Percentiles rank a stretch among this genome's conserved stretches.
Conservation (phyloP, 1,284 basidiomycete species). For the Veloboletus limbatus region DNA sequence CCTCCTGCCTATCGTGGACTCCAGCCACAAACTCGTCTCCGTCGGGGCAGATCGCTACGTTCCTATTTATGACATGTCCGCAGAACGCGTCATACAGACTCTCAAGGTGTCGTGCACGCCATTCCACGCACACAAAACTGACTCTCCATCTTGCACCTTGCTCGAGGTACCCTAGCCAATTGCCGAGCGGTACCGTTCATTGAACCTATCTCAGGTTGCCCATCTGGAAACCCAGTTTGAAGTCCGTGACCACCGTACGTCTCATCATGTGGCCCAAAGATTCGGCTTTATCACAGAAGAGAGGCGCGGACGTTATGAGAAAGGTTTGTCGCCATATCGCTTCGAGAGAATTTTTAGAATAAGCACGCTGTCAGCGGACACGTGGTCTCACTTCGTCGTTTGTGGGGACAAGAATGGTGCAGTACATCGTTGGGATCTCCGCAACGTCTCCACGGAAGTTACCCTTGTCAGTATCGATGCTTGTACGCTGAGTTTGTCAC, state of each 20-base stretch:
- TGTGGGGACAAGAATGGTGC: constrained; percentile 44
- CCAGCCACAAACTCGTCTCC: constrained; percentile 46
- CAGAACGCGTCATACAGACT: constrained; percentile 40
- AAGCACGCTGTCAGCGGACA: constrained; percentile 25
- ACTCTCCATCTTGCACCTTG: constrained; percentile 40
- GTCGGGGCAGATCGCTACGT: constrained; percentile 47
- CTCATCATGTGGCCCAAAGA: constrained; percentile 36
- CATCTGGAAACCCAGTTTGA: constrained; percentile 54
- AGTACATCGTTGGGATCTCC: constrained; percentile 49
- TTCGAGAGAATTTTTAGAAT: not conserved
- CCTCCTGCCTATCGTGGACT: constrained; percentile 42
- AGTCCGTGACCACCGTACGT: constrained; percentile 44
- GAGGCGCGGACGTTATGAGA: constrained; percentile 42
- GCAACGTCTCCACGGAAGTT: constrained; percentile 34
- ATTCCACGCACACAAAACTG: constrained; percentile 42
- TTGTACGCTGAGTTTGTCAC: not conserved
- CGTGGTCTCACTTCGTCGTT: constrained; percentile 37
- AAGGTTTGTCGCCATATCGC: constrained; percentile 35
- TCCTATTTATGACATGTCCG: constrained; percentile 46
- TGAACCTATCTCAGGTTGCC: constrained; percentile 36
- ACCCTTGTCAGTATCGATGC: constrained; percentile 27
- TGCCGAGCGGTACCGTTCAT: not conserved
- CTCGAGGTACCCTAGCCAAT: constrained; percentile 39
- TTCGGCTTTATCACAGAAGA: constrained; percentile 44
- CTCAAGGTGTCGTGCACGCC: constrained; percentile 44